These are phyloP conservation scores for Boletus vinaceobasis DNA, from an alignment of 768 basidiomycete genomes.

Conservation along the genomic window DNA sequence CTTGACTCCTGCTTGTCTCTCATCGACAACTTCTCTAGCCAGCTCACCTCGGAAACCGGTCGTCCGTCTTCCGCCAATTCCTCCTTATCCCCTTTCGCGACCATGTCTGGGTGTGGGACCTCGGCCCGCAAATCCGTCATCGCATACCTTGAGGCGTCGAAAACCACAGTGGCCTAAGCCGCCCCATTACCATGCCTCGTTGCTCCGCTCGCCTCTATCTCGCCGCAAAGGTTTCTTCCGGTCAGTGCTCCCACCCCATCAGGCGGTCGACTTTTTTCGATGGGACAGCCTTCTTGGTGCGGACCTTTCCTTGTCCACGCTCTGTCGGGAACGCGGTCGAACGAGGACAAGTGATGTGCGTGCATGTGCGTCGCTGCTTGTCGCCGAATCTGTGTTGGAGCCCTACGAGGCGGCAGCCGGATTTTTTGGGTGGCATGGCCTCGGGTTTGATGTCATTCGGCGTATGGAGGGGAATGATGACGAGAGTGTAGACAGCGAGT, in stretches of 20 bases:
- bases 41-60: neutral
- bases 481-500: neutral
- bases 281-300: slow-evolving; percentile 14
- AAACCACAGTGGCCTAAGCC: slow-evolving; percentile 23
- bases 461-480: neutral
- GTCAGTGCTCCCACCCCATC: slow-evolving; percentile 13
- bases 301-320: neutral
- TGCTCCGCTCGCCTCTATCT: slow-evolving; percentile 26
- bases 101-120: neutral
- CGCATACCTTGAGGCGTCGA: slow-evolving; percentile 9
- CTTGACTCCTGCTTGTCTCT: neutral
- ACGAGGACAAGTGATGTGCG: neutral
- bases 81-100: slow-evolving; percentile 2
- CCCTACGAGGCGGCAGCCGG: slow-evolving; percentile 28
- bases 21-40: neutral
- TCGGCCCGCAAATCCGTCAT: slow-evolving; percentile 7
- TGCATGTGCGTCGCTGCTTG: slow-evolving; percentile 1
- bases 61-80: neutral
- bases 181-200: slow-evolving; percentile 27
- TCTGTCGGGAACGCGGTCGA: neutral
- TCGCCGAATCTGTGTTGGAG: slow-evolving; percentile 21
- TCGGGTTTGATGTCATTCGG: slow-evolving; percentile 14
- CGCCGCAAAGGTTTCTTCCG: slow-evolving; percentile 27
- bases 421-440: slow-evolving; percentile 29
- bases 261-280: slow-evolving; percentile 28